Evolutionary conservation across 2,329 filamentous ascomycete genomes (phyloP), one percentile per base, ranked within the genome.

Genomic region (Teratosphaeria zuluensis): DNA sequence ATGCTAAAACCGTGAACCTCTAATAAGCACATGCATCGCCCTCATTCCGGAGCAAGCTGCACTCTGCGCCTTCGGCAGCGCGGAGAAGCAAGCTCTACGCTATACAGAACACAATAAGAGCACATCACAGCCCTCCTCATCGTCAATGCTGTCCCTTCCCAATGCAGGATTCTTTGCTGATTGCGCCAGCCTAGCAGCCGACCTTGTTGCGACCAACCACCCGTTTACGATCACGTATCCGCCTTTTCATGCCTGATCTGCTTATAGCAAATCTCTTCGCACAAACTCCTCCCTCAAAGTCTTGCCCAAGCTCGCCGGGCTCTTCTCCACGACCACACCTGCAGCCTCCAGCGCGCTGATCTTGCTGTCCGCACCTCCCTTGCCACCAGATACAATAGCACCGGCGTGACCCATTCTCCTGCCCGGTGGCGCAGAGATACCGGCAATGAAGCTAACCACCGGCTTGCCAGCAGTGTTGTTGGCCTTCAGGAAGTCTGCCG

Each of bases 371-470:
- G 94, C 94, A 74, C 91, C 94, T 73, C 94, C 94, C 85, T 96
- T 97, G 70, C 94, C 94, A 70, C 94, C 94, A 67, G 89, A 90
- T 66, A 99, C 92, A 74, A 99, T 99, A 73, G 94, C 94, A 77
- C 94, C 94, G 67, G 94, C 94, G 83, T 99, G 94, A 69, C 94
- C 94, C 94, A 97, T 99, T 77, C 94, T 87, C 75, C 94, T 86
- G 73, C 94, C 94, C 35, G 94, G 92, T 58, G 94, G 94, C 65
- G 94, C 94, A 68, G 90, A 95, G 80, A 99, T 97, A 80, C 94
- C 94, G 66, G 94, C 94, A 71, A 97, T 97, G 80, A 99, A 99
- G 77, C 88, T 90, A 70, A 97, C 94, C 61, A 95, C 92, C 71
- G 94, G 94, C 86, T 96, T 99, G 78, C 91, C 88, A 75, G 86